These are phyloP conservation scores for Nakazawaea pomicola DNA, from an alignment of 805 yeast genomes.

Conservation along the genomic window DNA sequence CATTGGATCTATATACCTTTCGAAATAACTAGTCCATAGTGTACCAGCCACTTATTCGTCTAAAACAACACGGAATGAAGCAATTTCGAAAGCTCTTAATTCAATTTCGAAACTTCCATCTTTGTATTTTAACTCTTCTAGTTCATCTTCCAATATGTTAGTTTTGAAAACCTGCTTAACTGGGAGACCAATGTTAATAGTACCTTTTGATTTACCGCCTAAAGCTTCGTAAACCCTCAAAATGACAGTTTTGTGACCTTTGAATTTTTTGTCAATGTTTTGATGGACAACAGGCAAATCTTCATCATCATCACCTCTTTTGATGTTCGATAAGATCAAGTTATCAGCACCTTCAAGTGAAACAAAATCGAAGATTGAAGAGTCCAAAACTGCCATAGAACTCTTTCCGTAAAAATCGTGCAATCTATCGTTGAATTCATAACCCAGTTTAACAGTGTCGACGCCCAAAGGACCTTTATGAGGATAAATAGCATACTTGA, in stretches of 20 bases:
- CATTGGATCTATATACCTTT: too few species aligned
- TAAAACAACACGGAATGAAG: slow-evolving; percentile 49
- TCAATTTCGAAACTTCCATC: slow-evolving; percentile 31
- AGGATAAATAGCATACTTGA: slow-evolving; percentile 81
- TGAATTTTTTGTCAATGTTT: slow-evolving; percentile 36
- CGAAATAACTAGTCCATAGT: too few species aligned
- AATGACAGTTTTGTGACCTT: slow-evolving; percentile 48
- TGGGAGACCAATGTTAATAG: slow-evolving; percentile 40
- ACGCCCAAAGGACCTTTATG: slow-evolving; percentile 64
- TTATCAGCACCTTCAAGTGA: slow-evolving; percentile 45
- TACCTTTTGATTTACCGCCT: slow-evolving; percentile 69
- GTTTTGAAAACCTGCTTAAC: slow-evolving; percentile 47
- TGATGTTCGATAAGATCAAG: slow-evolving; percentile 68
- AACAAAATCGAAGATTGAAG: slow-evolving; percentile 17
- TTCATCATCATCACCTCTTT: slow-evolving; percentile 83
- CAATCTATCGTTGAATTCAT: slow-evolving; percentile 66
- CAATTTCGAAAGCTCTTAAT: slow-evolving; percentile 77
- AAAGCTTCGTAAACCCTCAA: slow-evolving; percentile 81
- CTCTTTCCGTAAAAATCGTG: slow-evolving; percentile 9
- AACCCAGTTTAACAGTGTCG: slow-evolving; percentile 67
- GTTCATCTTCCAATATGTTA: slow-evolving; percentile 52
- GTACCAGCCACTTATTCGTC: slow-evolving; percentile 8
- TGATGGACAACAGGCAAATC: slow-evolving; percentile 40
- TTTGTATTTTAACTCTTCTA: slow-evolving; percentile 36
- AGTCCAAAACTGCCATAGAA: slow-evolving; percentile 5